Conservation (phyloP, 106 monocot species). For the Dioscorea alata region DNA sequence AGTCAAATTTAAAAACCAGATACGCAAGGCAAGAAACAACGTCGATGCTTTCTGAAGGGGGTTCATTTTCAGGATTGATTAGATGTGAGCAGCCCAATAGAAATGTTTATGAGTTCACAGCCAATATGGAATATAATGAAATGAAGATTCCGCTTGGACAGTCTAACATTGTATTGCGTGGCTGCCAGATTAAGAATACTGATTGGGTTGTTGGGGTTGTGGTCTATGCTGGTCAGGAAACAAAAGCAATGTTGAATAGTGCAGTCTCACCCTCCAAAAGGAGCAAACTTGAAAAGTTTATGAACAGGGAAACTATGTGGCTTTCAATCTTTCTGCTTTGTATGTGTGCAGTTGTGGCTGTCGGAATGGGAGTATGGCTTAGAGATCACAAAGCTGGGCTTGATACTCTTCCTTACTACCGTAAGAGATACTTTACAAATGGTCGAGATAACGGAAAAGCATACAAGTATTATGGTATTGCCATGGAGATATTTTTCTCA, state of each 20-base stretch:
- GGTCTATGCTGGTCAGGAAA: slow-evolving; percentile 99
- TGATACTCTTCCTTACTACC: slow-evolving; percentile 81
- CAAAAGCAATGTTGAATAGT: slow-evolving; percentile 98
- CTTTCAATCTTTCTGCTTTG: slow-evolving; percentile 77
- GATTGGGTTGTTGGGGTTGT: slow-evolving; percentile 90
- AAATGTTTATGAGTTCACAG: slow-evolving; percentile 94
- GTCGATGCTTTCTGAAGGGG: slow-evolving; percentile 41
- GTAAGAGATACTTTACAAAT: slow-evolving; percentile 64
- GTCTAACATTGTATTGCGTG: slow-evolving; percentile 90
- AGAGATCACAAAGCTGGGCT: slow-evolving; percentile 43
- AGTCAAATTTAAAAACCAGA: slow-evolving; percentile 94
- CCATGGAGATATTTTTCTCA: slow-evolving; percentile 91
- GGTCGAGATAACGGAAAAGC: slow-evolving; percentile 60
- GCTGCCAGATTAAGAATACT: slow-evolving; percentile 95
- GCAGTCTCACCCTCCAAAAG: slow-evolving; percentile 90
- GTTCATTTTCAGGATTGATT: slow-evolving; percentile 67
- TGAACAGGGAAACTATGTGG: slow-evolving; percentile 99
- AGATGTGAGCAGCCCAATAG: slow-evolving; percentile 95
- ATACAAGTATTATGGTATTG: slow-evolving; percentile 82
- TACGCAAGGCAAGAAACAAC: slow-evolving; percentile 91
- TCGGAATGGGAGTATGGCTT: slow-evolving; percentile 95
- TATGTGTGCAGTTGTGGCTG: slow-evolving; percentile 91
- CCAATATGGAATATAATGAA: slow-evolving; percentile 84
- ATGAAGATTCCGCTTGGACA: slow-evolving; percentile 83
- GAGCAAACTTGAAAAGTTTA: slow-evolving; percentile 86